Percentiles rank a stretch among this genome's conserved stretches.
Evolutionary conservation across 2,329 filamentous ascomycete species (phyloP).

Genomic region (Beauveria sp.): DNA sequence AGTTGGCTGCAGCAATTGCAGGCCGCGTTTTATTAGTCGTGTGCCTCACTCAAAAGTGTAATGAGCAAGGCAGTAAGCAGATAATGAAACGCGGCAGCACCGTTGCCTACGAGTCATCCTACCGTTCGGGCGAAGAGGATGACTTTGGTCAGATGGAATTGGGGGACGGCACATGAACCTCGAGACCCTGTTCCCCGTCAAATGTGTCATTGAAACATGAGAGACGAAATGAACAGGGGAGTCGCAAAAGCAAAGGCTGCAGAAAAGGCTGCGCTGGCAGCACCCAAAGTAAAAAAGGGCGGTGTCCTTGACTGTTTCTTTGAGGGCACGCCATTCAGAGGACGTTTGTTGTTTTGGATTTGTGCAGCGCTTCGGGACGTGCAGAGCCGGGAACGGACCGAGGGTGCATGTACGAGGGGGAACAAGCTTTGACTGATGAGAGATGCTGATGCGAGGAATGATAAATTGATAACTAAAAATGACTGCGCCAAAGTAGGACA

Average conservation of each 20-base stretch:
- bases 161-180: background rate
- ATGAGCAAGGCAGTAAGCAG: too few species aligned
- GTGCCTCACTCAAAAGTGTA: too few species aligned
- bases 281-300: background rate
- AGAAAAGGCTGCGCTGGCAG: background rate
- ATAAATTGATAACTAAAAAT: background rate
- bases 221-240: background rate
- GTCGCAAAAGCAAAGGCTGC: background rate
- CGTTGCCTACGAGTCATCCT: too few species aligned
- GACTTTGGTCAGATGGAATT: background rate
- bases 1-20: background rate
- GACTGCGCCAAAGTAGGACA: background rate
- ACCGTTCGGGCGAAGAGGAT: background rate
- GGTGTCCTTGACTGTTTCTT: background rate
- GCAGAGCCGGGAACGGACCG: background rate
- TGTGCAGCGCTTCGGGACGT: background rate
- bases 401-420: background rate
- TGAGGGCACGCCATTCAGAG: background rate
- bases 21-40: too few species aligned
- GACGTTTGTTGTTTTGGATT: background rate
- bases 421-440: background rate
- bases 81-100: too few species aligned
- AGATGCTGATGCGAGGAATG: background rate
- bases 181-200: background rate
- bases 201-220: background rate